Base-by-base conservation (phyloP, 1,284 basidiomycete genomes). In the Pisolithus thermaeus region DNA sequence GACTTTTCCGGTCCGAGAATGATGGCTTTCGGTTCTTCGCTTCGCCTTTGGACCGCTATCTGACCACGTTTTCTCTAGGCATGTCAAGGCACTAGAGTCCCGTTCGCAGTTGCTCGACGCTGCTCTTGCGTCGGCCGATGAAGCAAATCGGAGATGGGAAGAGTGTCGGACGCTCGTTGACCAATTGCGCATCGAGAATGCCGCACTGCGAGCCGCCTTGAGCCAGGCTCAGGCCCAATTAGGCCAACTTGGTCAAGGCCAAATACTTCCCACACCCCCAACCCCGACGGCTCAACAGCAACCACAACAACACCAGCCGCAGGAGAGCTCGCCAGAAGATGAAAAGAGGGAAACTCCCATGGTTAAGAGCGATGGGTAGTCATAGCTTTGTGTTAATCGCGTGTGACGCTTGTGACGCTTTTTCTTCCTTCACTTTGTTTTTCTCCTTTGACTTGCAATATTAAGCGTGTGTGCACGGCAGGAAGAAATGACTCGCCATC, bases 141-240 rank as follows among this genome's bases (percentile, higher is more conserved):
- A 90, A 64, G 88, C 89, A 9, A 90, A 90, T 62, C 76, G 88
- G 11, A 81, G 89, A 23, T 90, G 87, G 87, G 89, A 91, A 61
- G 88, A 91, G 59, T 90, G 88, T 59, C 81, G 89, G 25, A 80
- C 82, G 7, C 76, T 90, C 51, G 85, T 90, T 32, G 89, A 91
- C 65, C 85, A 87, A 64, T 77, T 91, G 12, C 80, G 89, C 43
- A 80, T 88, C 49, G 88, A 91, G 67, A 91, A 90, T 55, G 79
- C 86, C 7, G 81, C 84, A 4, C 67, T 81, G 2, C 70, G 78
- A 11, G 71, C 74, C 1, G 74, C 77, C 14, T 69, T 79, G 36
- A 68, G 63, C 43, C 73, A 75, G 38, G 62, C 70, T 3, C 74
- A 76, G 57, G 61, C 70, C 3, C 74, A 76, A 58, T 59, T 73